Percentiles rank a stretch among this genome's conserved stretches.
Evolutionary conservation across 179 eudicot genomes (phyloP).

Genomic region (Drosera spatulata): DNA sequence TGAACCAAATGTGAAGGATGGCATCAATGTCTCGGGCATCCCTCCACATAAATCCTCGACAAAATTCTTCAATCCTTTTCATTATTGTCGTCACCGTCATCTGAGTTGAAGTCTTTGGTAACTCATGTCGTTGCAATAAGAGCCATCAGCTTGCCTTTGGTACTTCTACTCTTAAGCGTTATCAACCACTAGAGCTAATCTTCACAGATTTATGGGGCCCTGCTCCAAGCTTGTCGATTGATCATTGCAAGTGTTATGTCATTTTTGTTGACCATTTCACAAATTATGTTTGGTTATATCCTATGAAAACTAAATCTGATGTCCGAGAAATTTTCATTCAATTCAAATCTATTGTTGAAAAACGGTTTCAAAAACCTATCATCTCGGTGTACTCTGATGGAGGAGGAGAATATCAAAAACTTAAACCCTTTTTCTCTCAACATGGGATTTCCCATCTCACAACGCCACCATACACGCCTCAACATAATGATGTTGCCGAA

Average conservation of each 20-base stretch:
- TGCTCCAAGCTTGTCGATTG: neutral
- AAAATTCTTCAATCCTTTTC: neutral
- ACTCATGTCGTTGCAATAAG: neutral
- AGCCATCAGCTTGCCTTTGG: constrained; percentile 6
- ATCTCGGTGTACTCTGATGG: neutral
- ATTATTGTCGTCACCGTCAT: neutral
- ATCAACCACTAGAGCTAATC: neutral
- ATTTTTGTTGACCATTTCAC: neutral
- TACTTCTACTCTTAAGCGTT: neutral
- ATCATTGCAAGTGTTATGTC: constrained; percentile 1
- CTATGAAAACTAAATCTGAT: neutral
- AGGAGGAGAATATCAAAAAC: constrained; percentile 1
- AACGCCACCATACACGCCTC: constrained; percentile 6
- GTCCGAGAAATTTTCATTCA: neutral
- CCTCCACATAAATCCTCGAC: neutral
- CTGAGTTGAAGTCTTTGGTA: neutral
- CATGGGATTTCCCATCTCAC: constrained; percentile 6
- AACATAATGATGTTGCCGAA: constrained; percentile 5
- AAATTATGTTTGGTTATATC: neutral
- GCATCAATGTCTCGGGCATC: no score
- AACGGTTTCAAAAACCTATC: neutral
- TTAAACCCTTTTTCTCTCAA: neutral
- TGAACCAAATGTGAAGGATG: neutral
- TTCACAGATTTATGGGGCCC: constrained; percentile 1
- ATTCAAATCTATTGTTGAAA: neutral